These are phyloP conservation scores for Tillandsia fasciculata DNA, from an alignment of 176 grass and related monocot genomes.

Conservation along the genomic window DNA sequence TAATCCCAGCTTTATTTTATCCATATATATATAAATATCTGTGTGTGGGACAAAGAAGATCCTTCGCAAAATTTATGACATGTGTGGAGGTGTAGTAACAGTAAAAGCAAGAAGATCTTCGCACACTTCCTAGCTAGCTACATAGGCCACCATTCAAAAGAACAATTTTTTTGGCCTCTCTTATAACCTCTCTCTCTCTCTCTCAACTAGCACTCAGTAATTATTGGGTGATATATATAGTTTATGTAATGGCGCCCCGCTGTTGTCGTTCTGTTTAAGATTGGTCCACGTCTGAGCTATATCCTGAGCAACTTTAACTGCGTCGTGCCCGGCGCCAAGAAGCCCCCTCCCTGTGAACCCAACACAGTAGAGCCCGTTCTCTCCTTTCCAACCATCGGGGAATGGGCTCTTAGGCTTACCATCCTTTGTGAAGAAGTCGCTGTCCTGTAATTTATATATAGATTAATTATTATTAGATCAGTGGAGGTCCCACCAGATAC, in stretches of 20 bases:
- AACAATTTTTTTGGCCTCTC: neutral
- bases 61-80: neutral
- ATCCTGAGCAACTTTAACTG: constrained; percentile 48
- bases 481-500: no score
- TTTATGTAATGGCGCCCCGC: neutral
- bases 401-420: constrained; percentile 46
- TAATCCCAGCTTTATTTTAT: neutral
- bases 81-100: no score
- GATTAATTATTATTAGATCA: neutral
- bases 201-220: neutral
- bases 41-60: constrained; percentile 6
- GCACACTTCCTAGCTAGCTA: neutral
- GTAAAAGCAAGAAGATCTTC: constrained; percentile 1
- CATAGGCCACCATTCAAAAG: neutral
- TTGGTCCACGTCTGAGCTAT: constrained; percentile 57
- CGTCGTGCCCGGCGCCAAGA: constrained; percentile 61
- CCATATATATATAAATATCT: neutral
- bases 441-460: constrained; percentile 22
- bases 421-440: constrained; percentile 51
- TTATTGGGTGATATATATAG: neutral
- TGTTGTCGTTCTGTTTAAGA: constrained; percentile 4
- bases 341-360: constrained; percentile 82
- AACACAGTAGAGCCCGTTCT: constrained; percentile 69
- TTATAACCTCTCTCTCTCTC: neutral
- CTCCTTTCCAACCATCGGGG: constrained; percentile 45